Base-by-base conservation (phyloP, 352 stramenopile genomes). In the Thalassiosira hispida region DNA sequence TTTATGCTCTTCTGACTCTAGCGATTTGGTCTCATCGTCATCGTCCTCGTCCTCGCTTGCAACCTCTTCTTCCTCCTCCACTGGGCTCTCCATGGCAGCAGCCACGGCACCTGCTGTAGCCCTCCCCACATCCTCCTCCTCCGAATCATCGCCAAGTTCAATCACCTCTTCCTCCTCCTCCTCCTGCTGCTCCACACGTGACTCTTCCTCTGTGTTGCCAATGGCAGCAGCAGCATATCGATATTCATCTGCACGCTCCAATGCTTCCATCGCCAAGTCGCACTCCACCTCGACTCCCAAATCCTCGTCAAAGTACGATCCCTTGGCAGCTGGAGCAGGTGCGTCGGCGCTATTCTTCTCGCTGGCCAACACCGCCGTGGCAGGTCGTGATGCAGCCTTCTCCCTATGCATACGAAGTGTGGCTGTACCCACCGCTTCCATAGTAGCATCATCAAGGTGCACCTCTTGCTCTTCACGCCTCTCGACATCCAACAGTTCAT, bases 131-230 rank as follows among this genome's bases (percentile, higher is more conserved):
- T 73, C 25, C 11, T 67, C 55, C 27, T 76, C 67, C 4, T 76
- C 56, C 7, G 23, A 42, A 53, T 66, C 38, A 20, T 67, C 51
- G 12, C 38, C 38, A 4, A 65, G 51, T 14, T 65, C 52, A n/a
- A 65, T 42, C 67, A 57, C 67, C 9, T 51, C 53, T 42, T 66
- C 46, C 55, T 65, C 65, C 23, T 64, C n/a, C 29, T 66, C 52
- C 16, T 57, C 65, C 27, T 33, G 8, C 31, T 23, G 2, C 44
- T 23, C 18, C 44, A 23, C 8, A 47, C n/a, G n/a, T 38, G 27
- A 53, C 25, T 64, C 18, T 16, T 73, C 49, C 14, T 59, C 52
- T 29, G 66, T 42, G 20, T 31, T 18, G 7, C 2, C 40, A 9
- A 31, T 6, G 23, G 52, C 33, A 11, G 3, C 3, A n/a, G 42